Percentiles rank a stretch among this genome's conserved stretches.
phyloP scores from a whole-genome alignment of 306 rosid species.

The Rosa rugosa region DNA sequence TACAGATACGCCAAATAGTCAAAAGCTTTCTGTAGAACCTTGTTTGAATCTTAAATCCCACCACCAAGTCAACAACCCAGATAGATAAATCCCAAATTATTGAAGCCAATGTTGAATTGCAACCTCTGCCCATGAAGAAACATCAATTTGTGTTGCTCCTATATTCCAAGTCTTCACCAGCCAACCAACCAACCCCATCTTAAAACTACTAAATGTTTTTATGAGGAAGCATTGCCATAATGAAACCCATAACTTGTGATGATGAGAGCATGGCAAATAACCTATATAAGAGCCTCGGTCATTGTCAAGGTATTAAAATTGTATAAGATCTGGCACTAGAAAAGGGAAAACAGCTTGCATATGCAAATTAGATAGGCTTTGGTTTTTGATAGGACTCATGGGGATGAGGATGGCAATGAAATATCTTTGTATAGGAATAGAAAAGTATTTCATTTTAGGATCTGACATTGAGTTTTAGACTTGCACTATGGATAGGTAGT shows the following conservation, averaged over 20 bases:
- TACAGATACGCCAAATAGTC: background rate
- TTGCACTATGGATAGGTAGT: background rate
- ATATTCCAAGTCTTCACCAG: background rate
- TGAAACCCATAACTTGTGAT: slow-evolving; percentile 8
- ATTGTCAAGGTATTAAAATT: background rate
- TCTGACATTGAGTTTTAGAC: background rate
- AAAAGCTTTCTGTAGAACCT: background rate
- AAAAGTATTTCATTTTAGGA: background rate
- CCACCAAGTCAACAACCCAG: background rate
- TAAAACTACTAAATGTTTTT: background rate
- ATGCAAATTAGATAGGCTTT: background rate
- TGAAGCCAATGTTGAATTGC: background rate
- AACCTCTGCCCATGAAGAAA: background rate
- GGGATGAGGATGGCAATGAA: background rate
- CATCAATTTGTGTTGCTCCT: background rate
- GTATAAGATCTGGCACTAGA: background rate
- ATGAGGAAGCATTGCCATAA: background rate
- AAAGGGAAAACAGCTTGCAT: background rate
- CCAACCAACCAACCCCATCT: slow-evolving; percentile 10
- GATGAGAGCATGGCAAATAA: background rate
- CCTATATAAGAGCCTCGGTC: background rate
- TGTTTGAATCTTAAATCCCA: background rate
- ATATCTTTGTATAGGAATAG: background rate
- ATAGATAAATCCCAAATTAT: background rate
- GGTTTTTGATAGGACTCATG: background rate